A percentile compares a stretch with the other conserved stretches of the same genome.
Conservation (phyloP, 1,139 yeast genomes). For the Suhomyces bolitotheri region DNA sequence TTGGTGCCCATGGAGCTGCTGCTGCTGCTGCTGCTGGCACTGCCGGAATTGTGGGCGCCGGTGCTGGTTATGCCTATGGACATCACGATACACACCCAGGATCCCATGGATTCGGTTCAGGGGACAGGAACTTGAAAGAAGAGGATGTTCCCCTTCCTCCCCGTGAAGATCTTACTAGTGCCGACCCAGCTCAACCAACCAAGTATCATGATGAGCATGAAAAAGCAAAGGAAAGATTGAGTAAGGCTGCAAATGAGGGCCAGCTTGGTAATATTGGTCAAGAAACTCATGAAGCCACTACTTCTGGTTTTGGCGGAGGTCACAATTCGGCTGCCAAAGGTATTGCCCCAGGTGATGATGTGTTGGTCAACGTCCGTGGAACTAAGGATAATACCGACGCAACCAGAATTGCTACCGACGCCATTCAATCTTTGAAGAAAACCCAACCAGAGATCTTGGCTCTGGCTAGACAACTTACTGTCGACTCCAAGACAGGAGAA, state of each 20-base stretch:
- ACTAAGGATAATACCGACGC: constrained; percentile 30
- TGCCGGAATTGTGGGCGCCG: constrained; percentile 6
- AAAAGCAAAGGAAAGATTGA: constrained; percentile 17
- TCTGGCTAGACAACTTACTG: constrained; percentile 28
- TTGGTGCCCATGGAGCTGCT: too few relatives aligned
- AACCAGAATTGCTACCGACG: constrained; percentile 30
- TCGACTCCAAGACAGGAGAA: constrained; percentile 33
- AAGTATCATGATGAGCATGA: constrained; percentile 19
- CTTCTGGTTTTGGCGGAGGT: constrained; percentile 15
- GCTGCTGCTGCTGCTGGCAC: constrained; percentile 5
- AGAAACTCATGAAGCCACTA: constrained; percentile 5
- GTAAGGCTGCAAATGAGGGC: constrained; percentile 19
- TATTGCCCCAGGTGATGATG: constrained; percentile 14
- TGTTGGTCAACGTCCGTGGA: constrained; percentile 33
- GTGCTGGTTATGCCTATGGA: constrained; percentile 2
- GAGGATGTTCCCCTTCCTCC: constrained; percentile 6
- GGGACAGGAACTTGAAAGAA: constrained; percentile 7
- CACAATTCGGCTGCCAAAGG: constrained; percentile 1
- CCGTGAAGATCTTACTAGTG: constrained; percentile 8
- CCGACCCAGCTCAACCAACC: constrained; percentile 12
- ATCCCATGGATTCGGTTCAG: constrained; percentile 8
- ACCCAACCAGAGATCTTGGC: constrained; percentile 26
- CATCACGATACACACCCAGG: constrained; percentile 9
- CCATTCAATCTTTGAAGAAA: constrained; percentile 29
- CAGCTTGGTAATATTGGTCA: constrained; percentile 16